Conservation (phyloP, 441 rosid genomes). For the Adansonia grandidieri region DNA sequence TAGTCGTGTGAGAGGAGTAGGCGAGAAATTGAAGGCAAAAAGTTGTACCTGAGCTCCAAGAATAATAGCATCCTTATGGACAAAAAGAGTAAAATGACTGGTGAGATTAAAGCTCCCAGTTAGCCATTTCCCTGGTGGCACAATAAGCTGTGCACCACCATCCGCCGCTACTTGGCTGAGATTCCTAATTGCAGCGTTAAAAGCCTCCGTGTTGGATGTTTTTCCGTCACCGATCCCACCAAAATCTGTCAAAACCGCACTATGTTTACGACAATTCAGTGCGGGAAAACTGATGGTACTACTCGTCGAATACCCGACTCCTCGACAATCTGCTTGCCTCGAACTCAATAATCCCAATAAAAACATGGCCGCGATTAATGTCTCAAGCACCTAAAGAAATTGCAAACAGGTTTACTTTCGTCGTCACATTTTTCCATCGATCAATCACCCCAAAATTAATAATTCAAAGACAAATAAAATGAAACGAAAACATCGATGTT, state of each 20-base stretch:
- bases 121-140: constrained; percentile 82
- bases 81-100: constrained; percentile 78
- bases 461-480: background rate
- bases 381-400: constrained; percentile 35
- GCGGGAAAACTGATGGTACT: constrained; percentile 39
- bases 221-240: constrained; percentile 85
- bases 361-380: constrained; percentile 24
- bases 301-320: background rate
- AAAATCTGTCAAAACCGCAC: constrained; percentile 60
- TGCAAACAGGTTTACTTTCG: background rate
- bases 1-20: background rate
- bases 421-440: background rate
- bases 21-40: background rate
- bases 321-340: constrained; percentile 28
- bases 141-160: constrained; percentile 74
- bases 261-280: constrained; percentile 66
- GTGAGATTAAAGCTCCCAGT: constrained; percentile 87
- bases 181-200: constrained; percentile 49
- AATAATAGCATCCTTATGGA: constrained; percentile 65
- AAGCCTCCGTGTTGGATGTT: constrained; percentile 67
- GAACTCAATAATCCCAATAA: constrained; percentile 37
- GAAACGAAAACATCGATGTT: background rate
- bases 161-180: constrained; percentile 47
- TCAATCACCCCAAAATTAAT: background rate
- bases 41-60: constrained; percentile 66